These are phyloP conservation scores for Fomitiporia mediterranea DNA, from an alignment of 1,284 basidiomycete species.

Conservation along the genomic window DNA sequence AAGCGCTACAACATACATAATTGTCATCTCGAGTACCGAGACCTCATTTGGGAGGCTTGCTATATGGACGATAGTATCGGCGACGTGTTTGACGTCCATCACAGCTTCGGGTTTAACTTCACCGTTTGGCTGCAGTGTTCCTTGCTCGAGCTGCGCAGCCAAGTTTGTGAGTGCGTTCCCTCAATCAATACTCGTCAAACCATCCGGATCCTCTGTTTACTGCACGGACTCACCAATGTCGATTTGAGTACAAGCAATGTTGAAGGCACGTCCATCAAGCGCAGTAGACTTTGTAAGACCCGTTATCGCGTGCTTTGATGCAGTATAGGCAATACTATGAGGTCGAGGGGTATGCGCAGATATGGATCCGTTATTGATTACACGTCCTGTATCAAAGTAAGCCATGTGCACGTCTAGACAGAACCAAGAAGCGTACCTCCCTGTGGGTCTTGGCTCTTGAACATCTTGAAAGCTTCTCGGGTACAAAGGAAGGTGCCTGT, in stretches of 20 bases:
- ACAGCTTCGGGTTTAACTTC: constrained; percentile 52
- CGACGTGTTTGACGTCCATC: constrained; percentile 69
- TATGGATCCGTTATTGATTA: constrained; percentile 83
- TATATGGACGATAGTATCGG: constrained; percentile 64
- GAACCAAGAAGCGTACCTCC: constrained; percentile 67
- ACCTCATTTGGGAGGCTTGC: constrained; percentile 64
- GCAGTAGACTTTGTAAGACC: constrained; percentile 73
- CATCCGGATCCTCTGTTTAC: constrained; percentile 12
- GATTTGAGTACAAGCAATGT: constrained; percentile 75
- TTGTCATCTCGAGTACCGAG: constrained; percentile 65
- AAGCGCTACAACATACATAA: constrained; percentile 55
- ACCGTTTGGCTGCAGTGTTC: constrained; percentile 68
- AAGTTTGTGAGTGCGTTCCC: constrained; percentile 68
- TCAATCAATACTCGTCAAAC: constrained; percentile 25
- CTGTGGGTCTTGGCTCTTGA: constrained; percentile 67
- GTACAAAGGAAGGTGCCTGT: constrained; percentile 72
- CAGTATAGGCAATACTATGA: constrained; percentile 61
- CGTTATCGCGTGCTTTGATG: constrained; percentile 74
- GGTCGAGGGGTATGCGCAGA: constrained; percentile 73
- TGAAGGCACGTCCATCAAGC: constrained; percentile 69
- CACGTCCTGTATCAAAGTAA: constrained; percentile 46
- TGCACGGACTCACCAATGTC: constrained; percentile 57
- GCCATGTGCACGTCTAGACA: no score
- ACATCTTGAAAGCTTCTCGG: constrained; percentile 67
- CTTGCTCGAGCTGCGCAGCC: constrained; percentile 39